Evolutionary conservation across 1,139 yeast genomes (phyloP).

Genomic region (Taphrina wiesneri): DNA sequence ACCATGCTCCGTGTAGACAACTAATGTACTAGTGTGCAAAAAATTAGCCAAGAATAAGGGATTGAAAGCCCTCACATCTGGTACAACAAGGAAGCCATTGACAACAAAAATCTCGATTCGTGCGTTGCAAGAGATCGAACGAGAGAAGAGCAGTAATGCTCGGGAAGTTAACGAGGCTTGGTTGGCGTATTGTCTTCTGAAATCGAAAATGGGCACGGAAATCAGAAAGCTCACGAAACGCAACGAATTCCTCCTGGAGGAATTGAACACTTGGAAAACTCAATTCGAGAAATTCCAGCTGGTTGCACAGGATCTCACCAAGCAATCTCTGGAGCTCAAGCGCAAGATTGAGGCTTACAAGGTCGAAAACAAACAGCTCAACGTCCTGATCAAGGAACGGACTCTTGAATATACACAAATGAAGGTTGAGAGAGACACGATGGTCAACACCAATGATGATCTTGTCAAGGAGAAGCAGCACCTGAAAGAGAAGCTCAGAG

Average conservation of each 20-base stretch:
- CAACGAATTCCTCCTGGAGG: constrained; percentile 20
- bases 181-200: constrained; percentile 17
- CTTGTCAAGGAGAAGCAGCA: constrained; percentile 17
- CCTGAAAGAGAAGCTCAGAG: constrained; percentile 24
- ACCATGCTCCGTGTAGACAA: neutral
- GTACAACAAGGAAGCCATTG: constrained; percentile 19
- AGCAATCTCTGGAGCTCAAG: constrained; percentile 31
- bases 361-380: constrained; percentile 23
- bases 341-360: constrained; percentile 29
- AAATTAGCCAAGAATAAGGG: constrained; percentile 30
- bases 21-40: neutral
- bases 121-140: constrained; percentile 17
- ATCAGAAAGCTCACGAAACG: constrained; percentile 25
- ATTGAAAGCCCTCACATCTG: constrained; percentile 20
- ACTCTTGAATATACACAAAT: constrained; percentile 5
- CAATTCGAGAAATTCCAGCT: constrained; percentile 34
- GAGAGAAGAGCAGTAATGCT: constrained; percentile 22
- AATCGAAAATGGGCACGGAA: constrained; percentile 21
- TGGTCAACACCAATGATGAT: constrained; percentile 4
- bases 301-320: constrained; percentile 26
- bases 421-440: constrained; percentile 11
- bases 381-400: constrained; percentile 3
- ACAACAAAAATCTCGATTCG: constrained; percentile 19
- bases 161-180: constrained; percentile 34
- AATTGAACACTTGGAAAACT: constrained; percentile 19